A percentile compares a stretch with the other conserved stretches of the same genome.
Conservation (phyloP, 2,329 filamentous ascomycete genomes). For the Periconia digitata region DNA sequence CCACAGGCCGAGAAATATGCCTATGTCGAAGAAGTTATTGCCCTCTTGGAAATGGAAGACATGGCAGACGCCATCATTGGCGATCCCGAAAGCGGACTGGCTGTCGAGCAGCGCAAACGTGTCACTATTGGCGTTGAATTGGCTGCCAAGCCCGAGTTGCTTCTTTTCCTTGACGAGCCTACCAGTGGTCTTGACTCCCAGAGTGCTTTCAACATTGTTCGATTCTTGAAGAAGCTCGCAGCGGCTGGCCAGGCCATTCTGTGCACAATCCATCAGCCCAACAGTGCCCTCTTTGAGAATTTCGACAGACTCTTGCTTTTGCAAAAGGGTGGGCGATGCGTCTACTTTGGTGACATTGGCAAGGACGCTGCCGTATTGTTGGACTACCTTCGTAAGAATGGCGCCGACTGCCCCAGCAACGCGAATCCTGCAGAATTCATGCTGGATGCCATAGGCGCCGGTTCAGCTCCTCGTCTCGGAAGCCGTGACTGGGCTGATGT, state of each 20-base stretch:
- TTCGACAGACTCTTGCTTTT: slow-evolving; percentile 82
- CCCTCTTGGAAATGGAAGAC: slow-evolving; percentile 66
- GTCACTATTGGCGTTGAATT: slow-evolving; percentile 66
- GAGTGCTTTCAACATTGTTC: slow-evolving; percentile 74
- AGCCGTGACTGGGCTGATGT: slow-evolving; percentile 78
- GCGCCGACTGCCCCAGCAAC: slow-evolving; percentile 60
- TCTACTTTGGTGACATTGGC: slow-evolving; percentile 86
- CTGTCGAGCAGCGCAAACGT: slow-evolving; percentile 68
- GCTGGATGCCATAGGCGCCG: slow-evolving; percentile 81
- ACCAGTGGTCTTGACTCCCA: slow-evolving; percentile 74
- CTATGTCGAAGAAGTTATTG: slow-evolving; percentile 67
- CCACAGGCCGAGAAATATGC: slow-evolving; percentile 63
- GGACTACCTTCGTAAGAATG: slow-evolving; percentile 53
- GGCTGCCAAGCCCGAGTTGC: slow-evolving; percentile 67
- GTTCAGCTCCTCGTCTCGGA: slow-evolving; percentile 70
- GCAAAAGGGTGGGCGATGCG: slow-evolving; percentile 74
- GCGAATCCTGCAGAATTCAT: slow-evolving; percentile 72
- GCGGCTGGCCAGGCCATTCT: slow-evolving; percentile 84
- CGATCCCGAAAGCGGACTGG: slow-evolving; percentile 60
- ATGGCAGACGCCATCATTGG: slow-evolving; percentile 69
- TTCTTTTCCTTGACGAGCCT: slow-evolving; percentile 78
- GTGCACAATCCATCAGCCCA: slow-evolving; percentile 90
- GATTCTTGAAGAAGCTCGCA: slow-evolving; percentile 75
- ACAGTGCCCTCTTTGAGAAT: slow-evolving; percentile 81
- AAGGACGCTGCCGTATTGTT: slow-evolving; percentile 72